These are phyloP conservation scores for Exophiala calicioides DNA, from an alignment of 2,329 filamentous ascomycete genomes.

Conservation along the genomic window DNA sequence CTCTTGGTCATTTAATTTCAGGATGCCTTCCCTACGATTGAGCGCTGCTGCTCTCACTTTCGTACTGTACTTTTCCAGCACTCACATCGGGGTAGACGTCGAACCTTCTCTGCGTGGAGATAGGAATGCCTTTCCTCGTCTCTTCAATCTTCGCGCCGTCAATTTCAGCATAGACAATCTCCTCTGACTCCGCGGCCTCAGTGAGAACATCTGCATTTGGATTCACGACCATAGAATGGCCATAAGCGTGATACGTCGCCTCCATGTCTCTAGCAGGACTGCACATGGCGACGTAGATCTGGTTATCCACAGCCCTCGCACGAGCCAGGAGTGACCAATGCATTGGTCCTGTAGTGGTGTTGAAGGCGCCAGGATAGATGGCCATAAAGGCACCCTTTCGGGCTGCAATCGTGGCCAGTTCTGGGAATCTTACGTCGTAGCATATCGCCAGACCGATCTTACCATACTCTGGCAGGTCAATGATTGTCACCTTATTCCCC, in stretches of 20 bases:
- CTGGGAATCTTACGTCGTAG: conserved; percentile 96
- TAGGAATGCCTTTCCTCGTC: conserved; percentile 78
- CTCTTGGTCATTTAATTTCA: too few relatives aligned
- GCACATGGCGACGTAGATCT: conserved; percentile 90
- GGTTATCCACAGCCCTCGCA: conserved; percentile 87
- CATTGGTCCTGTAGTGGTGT: conserved; percentile 84
- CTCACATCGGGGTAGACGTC: conserved; percentile 95
- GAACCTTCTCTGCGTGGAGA: conserved; percentile 82
- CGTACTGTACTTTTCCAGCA: conserved; percentile 52
- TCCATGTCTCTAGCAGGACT: conserved; percentile 79
- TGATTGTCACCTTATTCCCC: conserved; percentile 79
- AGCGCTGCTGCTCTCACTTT: conserved; percentile 35
- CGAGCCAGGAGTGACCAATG: conserved; percentile 86
- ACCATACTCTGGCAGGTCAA: conserved; percentile 87
- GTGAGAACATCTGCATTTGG: conserved; percentile 80
- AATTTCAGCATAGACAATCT: conserved; percentile 73
- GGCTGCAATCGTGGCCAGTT: conserved; percentile 85
- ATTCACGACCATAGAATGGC: conserved; percentile 85
- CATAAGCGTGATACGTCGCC: conserved; percentile 84
- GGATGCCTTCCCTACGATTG: too few relatives aligned
- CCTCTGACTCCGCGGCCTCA: conserved; percentile 77
- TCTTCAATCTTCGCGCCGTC: conserved; percentile 68
- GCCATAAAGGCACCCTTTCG: conserved; percentile 83
- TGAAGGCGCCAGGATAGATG: conserved; percentile 96
- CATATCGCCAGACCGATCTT: conserved; percentile 88